Conservation (phyloP, 1,284 basidiomycete species). For the Ceratobasidium sp. region DNA sequence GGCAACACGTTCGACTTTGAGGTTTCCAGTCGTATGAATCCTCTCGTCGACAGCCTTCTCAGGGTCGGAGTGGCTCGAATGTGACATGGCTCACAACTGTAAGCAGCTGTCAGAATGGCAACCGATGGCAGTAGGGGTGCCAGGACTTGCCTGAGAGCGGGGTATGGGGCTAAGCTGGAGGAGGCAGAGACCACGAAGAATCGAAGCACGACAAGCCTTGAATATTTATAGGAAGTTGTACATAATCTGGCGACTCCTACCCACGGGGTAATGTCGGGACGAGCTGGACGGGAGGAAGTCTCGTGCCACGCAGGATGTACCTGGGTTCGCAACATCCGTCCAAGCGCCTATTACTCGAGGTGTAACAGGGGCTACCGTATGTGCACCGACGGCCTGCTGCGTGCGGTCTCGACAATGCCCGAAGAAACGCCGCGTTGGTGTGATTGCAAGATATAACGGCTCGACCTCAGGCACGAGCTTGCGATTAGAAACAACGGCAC, state of each 20-base stretch:
- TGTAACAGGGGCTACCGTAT: neutral
- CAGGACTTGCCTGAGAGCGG: constrained; percentile 4
- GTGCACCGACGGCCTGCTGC: neutral
- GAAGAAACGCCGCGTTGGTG: constrained; percentile 17
- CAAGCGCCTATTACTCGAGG: neutral
- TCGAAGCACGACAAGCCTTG: constrained; percentile 27
- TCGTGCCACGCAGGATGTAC: neutral
- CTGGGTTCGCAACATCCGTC: neutral
- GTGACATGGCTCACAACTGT: constrained; percentile 21
- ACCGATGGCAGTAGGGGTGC: neutral
- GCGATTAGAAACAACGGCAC: neutral
- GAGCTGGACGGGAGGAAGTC: neutral
- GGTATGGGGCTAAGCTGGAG: constrained; percentile 31
- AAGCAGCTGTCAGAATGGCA: neutral
- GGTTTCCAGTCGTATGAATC: constrained; percentile 22
- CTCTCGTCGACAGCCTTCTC: constrained; percentile 38
- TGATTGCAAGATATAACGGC: neutral
- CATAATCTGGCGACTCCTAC: constrained; percentile 22
- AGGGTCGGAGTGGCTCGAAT: constrained; percentile 38
- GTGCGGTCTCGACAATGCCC: neutral
- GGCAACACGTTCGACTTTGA: constrained; percentile 37
- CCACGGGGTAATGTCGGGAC: constrained; percentile 34
- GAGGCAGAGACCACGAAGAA: constrained; percentile 30
- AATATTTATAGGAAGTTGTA: constrained; percentile 32
- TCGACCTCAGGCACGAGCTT: neutral